Base-by-base conservation (phyloP, 1,284 basidiomycete genomes). In the Trichosporon asahii region DNA sequence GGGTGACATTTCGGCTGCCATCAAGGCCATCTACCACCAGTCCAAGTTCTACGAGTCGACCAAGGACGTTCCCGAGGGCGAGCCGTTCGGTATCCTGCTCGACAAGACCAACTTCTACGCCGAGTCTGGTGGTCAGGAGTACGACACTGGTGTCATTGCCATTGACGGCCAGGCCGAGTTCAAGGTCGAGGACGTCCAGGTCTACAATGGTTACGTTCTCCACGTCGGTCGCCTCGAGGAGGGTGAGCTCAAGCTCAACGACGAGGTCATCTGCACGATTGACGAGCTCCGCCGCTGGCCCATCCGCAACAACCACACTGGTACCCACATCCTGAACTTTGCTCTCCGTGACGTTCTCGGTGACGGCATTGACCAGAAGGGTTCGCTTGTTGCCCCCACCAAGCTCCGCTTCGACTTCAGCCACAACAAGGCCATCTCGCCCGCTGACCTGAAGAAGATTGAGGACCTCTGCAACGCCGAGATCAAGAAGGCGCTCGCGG, bases 381-480 rank as follows among this genome's bases (percentile, higher is more conserved):
- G 97, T 21, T 99, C 97, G 8, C 89, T 99, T 44, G 97, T 99
- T 66, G 94, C 96, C 0, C 93, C 94, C 0, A 90, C 90, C 65
- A 98, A 98, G 84, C 88, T 99, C 35, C 93, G 97, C 27, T 99
- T 99, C 85, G 97, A 99, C 84, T 99, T 99, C 84, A 95, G 93
- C 29, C 95, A 99, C 86, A 98, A 97, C 84, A 88, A 93, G 12
- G 90, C 90, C 72, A 91, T 98, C 72, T 81, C 88, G 18, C 81
- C 89, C 0, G 82, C 88, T 1, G 95, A 98, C 70, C 87, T 99
- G 57, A 80, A 84, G 63, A 90, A 90, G 83, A 95, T 99, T 76
- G 95, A 98, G 83, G 83, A 84, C 6, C 90, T 94, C 84, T 92
- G 89, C 78, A 86, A 90, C 75, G 91, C 92, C 68, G 99, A 95